Conservation (phyloP, 495 filamentous ascomycete genomes). For the Geopyxis carbonaria region DNA sequence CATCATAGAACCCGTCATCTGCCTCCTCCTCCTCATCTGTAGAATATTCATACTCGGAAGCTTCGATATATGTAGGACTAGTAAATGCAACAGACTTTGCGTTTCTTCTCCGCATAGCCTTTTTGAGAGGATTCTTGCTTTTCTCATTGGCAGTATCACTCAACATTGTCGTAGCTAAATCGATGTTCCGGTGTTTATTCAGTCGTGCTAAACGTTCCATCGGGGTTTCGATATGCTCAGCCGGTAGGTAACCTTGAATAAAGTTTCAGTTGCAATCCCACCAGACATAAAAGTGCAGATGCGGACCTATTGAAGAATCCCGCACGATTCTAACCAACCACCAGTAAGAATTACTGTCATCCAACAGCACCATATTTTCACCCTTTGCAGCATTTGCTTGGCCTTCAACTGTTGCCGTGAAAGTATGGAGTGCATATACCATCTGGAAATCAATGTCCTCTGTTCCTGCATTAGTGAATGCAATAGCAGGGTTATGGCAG, state of each 20-base stretch:
- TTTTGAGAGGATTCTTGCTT: constrained; percentile 72
- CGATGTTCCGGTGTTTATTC: constrained; percentile 96
- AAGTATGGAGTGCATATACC: constrained; percentile 95
- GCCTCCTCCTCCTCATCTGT: constrained; percentile 67
- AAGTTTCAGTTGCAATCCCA: not conserved
- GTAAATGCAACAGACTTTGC: constrained; percentile 80
- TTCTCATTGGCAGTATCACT: constrained; percentile 70
- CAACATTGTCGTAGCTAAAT: constrained; percentile 91
- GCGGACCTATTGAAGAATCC: constrained; percentile 85
- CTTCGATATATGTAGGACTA: constrained; percentile 73
- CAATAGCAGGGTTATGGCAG: constrained; percentile 19
- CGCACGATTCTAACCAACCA: constrained; percentile 96
- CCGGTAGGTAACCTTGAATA: constrained; percentile 69
- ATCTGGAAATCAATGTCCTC: constrained; percentile 99
- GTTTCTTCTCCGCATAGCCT: constrained; percentile 73
- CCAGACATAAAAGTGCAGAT: not conserved
- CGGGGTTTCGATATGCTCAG: constrained; percentile 96
- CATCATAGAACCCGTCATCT: constrained; percentile 34
- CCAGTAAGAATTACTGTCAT: constrained; percentile 99
- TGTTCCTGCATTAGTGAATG: constrained; percentile 27
- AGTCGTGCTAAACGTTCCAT: constrained; percentile 82
- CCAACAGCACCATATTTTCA: constrained; percentile 98
- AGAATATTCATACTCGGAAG: constrained; percentile 78
- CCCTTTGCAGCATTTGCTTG: constrained; percentile 97
- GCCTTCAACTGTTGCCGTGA: constrained; percentile 92